Percentiles rank a stretch among this genome's conserved stretches.
phyloP scores from a whole-genome alignment of 768 basidiomycete species.

The Gymnopilus junonius region DNA sequence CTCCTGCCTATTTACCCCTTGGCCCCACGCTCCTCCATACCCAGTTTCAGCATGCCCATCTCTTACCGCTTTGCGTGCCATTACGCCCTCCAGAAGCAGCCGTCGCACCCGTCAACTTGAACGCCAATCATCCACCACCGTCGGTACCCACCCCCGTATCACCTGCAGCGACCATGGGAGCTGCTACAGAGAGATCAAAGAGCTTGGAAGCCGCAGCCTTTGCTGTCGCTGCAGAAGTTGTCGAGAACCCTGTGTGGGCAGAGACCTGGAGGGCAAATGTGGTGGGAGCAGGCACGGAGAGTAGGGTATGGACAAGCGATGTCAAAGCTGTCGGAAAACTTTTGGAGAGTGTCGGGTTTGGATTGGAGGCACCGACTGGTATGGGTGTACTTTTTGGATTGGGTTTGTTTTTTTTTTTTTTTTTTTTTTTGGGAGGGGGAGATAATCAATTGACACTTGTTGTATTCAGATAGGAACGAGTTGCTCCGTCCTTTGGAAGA shows the following conservation, averaged over 20 bases:
- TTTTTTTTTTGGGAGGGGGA: constrained; percentile 2
- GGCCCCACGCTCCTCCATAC: constrained; percentile 72
- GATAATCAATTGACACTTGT: not conserved
- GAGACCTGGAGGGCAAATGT: constrained; percentile 60
- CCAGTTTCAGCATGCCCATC: constrained; percentile 64
- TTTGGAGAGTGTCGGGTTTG: constrained; percentile 31
- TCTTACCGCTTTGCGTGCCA: constrained; percentile 66
- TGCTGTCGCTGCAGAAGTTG: constrained; percentile 67
- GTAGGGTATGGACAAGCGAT: constrained; percentile 64
- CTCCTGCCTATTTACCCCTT: constrained; percentile 69
- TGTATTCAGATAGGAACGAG: not conserved
- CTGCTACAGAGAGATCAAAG: constrained; percentile 66
- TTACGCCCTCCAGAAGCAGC: constrained; percentile 62
- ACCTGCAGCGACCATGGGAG: constrained; percentile 71
- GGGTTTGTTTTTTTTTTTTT: constrained; percentile 27
- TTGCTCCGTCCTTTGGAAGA: constrained; percentile 40
- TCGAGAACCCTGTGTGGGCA: constrained; percentile 75
- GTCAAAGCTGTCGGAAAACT: constrained; percentile 48
- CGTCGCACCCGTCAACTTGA: constrained; percentile 43
- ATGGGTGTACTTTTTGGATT: constrained; percentile 48
- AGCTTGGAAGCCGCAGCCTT: constrained; percentile 70
- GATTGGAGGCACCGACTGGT: constrained; percentile 44
- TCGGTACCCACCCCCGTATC: constrained; percentile 85
- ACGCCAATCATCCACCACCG: constrained; percentile 26
- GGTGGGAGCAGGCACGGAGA: not conserved